Percentiles rank a stretch among this genome's conserved stretches.
Evolutionary conservation across 1,139 yeast genomes (phyloP).

Genomic region (Pichia sp.): DNA sequence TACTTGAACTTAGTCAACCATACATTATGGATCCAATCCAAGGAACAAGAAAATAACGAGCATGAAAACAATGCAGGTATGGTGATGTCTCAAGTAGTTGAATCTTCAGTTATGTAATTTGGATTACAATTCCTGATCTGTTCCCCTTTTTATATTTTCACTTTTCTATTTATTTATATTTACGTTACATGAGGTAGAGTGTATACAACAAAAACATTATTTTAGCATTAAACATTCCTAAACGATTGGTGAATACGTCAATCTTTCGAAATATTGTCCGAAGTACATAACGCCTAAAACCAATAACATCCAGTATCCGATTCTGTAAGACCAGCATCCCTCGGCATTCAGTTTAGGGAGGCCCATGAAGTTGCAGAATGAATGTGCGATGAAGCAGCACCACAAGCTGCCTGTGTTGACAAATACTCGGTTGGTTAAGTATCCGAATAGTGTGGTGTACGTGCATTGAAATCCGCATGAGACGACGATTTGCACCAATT

Average conservation of each 20-base stretch:
- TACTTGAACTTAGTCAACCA: conserved; percentile 93
- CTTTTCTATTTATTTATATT: neutral
- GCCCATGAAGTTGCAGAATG: conserved; percentile 77
- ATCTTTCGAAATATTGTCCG: conserved; percentile 33
- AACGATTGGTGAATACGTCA: conserved; percentile 5
- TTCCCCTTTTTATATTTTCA: neutral
- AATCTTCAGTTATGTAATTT: neutral
- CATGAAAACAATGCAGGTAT: neutral
- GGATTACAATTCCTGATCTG: neutral
- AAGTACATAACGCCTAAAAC: conserved; percentile 39
- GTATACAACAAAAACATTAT: neutral
- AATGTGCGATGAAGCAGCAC: conserved; percentile 65
- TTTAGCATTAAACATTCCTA: too few species aligned
- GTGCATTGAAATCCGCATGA: conserved; percentile 55
- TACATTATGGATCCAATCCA: conserved; percentile 69
- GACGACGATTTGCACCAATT: conserved; percentile 37
- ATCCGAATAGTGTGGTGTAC: conserved; percentile 82
- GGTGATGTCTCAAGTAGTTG: neutral
- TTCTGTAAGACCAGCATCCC: conserved; percentile 18
- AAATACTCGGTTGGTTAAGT: conserved; percentile 63
- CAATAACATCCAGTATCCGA: conserved; percentile 43
- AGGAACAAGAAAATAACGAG: conserved; percentile 24
- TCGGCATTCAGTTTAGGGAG: conserved; percentile 51
- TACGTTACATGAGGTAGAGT: too few species aligned
- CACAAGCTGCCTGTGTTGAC: conserved; percentile 53